These are phyloP conservation scores for Tylopilus vinaceipallidus DNA, from an alignment of 768 basidiomycete species.

Conservation along the genomic window DNA sequence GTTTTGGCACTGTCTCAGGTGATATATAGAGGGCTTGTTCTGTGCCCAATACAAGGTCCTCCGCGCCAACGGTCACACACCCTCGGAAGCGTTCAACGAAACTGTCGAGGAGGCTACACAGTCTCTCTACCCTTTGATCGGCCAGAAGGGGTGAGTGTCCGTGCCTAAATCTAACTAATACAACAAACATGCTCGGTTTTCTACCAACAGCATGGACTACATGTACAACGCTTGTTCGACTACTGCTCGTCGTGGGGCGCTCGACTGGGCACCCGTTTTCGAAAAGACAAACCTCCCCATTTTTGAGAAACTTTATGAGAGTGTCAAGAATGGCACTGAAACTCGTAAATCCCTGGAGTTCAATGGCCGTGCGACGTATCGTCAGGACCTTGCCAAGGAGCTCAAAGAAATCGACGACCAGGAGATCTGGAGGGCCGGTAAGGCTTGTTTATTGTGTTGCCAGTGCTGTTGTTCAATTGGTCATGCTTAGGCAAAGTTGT, in stretches of 20 bases:
- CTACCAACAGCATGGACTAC: slow-evolving; percentile 82
- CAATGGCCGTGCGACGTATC: slow-evolving; percentile 91
- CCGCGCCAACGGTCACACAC: slow-evolving; percentile 92
- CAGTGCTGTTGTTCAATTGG: slow-evolving; percentile 5
- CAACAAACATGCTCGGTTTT: not conserved
- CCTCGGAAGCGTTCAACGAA: slow-evolving; percentile 99
- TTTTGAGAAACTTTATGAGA: slow-evolving; percentile 93
- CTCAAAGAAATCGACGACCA: slow-evolving; percentile 94
- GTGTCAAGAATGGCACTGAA: slow-evolving; percentile 93
- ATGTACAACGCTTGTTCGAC: slow-evolving; percentile 99
- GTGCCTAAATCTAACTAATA: not conserved
- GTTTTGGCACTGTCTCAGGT: slow-evolving; percentile 8
- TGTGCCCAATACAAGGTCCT: slow-evolving; percentile 98
- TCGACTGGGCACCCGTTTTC: slow-evolving; percentile 98
- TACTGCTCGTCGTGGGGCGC: slow-evolving; percentile 96
- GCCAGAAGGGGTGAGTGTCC: slow-evolving; percentile 75
- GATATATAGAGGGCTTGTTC: slow-evolving; percentile 85
- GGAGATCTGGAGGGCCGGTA: slow-evolving; percentile 97
- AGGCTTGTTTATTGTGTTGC: slow-evolving; percentile 23
- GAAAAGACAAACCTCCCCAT: slow-evolving; percentile 92
- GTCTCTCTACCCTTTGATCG: slow-evolving; percentile 95
- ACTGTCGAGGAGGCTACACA: slow-evolving; percentile 99
- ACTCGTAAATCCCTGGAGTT: slow-evolving; percentile 96
- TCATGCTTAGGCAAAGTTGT: slow-evolving; percentile 72
- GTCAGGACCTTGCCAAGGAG: slow-evolving; percentile 89